phyloP scores from a whole-genome alignment of 306 rosid genomes.

The Castanea mollissima region DNA sequence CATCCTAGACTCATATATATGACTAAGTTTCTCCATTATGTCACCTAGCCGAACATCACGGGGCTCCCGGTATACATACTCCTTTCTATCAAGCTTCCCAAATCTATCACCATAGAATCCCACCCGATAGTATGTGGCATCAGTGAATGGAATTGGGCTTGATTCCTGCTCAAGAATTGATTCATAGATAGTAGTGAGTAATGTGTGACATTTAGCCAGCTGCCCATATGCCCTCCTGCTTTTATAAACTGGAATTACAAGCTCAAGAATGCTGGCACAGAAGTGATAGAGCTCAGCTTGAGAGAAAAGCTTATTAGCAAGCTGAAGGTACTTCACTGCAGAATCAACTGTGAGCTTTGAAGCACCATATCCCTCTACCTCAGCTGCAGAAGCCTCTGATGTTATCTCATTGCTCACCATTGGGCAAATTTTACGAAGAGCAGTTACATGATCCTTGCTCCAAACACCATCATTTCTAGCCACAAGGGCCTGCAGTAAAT shows the following conservation, averaged over 20 bases:
- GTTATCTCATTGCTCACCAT: slow-evolving; percentile 95
- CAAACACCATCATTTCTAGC: slow-evolving; percentile 98
- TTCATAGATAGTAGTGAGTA: slow-evolving; percentile 81
- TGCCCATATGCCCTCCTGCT: slow-evolving; percentile 95
- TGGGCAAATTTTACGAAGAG: slow-evolving; percentile 93
- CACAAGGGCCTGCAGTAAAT: slow-evolving; percentile 77
- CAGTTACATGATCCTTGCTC: slow-evolving; percentile 91
- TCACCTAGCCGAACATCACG: slow-evolving; percentile 97
- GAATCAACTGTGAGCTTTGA: slow-evolving; percentile 95
- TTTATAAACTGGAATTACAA: slow-evolving; percentile 94
- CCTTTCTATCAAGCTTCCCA: slow-evolving; percentile 84
- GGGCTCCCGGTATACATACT: slow-evolving; percentile 90
- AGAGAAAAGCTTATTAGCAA: slow-evolving; percentile 93
- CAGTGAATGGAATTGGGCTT: slow-evolving; percentile 96
- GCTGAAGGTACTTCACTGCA: slow-evolving; percentile 97
- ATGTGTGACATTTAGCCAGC: slow-evolving; percentile 89
- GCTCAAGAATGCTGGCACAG: slow-evolving; percentile 96
- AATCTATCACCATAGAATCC: slow-evolving; percentile 93
- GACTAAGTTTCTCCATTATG: slow-evolving; percentile 99
- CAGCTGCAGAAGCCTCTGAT: slow-evolving; percentile 98
- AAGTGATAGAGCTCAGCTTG: slow-evolving; percentile 98
- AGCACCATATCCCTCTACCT: slow-evolving; percentile 98
- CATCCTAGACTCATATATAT: slow-evolving; percentile 86
- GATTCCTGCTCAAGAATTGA: slow-evolving; percentile 98
- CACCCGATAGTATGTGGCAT: slow-evolving; percentile 95